A percentile compares a stretch with the other conserved stretches of the same genome.
phyloP scores from a whole-genome alignment of 805 yeast species.

The Kuraishia ogatae region DNA sequence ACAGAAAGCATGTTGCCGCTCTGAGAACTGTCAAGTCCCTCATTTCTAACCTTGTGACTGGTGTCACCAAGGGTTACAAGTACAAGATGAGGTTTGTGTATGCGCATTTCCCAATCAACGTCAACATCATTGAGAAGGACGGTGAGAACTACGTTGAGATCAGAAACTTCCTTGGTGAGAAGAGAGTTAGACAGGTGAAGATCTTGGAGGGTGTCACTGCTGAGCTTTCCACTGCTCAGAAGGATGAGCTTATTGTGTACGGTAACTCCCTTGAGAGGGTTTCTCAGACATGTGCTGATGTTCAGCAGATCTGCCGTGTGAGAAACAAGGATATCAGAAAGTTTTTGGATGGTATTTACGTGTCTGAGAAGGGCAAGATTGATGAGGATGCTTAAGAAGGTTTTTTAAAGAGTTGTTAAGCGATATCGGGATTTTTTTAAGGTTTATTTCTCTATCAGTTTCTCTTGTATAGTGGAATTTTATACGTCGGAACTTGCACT shows the following conservation, averaged over 20 bases:
- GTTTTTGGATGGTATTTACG: constrained; percentile 99
- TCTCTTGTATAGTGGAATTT: not conserved
- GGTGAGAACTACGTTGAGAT: constrained; percentile 76
- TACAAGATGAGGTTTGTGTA: constrained; percentile 99
- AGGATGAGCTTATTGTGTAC: constrained; percentile 87
- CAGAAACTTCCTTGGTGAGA: constrained; percentile 99
- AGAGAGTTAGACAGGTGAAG: constrained; percentile 85
- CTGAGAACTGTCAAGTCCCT: constrained; percentile 97
- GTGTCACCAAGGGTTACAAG: constrained; percentile 98
- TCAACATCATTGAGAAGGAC: constrained; percentile 78
- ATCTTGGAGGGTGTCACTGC: constrained; percentile 85
- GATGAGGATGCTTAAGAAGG: constrained; percentile 16
- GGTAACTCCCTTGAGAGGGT: constrained; percentile 98
- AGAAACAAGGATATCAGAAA: constrained; percentile 99
- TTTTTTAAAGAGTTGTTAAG: too few species aligned
- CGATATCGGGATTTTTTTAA: too few species aligned
- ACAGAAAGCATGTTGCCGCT: constrained; percentile 99
- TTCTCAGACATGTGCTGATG: constrained; percentile 97
- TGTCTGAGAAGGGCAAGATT: constrained; percentile 88
- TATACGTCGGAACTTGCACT: not conserved
- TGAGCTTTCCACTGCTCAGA: constrained; percentile 72
- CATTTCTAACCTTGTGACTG: constrained; percentile 88
- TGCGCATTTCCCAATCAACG: constrained; percentile 99
- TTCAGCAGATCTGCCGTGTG: constrained; percentile 96
- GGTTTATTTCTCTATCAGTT: not conserved